Percentiles rank a stretch among this genome's conserved stretches.
phyloP scores from a whole-genome alignment of 495 filamentous ascomycete genomes.

The Hyaloscypha finlandica region DNA sequence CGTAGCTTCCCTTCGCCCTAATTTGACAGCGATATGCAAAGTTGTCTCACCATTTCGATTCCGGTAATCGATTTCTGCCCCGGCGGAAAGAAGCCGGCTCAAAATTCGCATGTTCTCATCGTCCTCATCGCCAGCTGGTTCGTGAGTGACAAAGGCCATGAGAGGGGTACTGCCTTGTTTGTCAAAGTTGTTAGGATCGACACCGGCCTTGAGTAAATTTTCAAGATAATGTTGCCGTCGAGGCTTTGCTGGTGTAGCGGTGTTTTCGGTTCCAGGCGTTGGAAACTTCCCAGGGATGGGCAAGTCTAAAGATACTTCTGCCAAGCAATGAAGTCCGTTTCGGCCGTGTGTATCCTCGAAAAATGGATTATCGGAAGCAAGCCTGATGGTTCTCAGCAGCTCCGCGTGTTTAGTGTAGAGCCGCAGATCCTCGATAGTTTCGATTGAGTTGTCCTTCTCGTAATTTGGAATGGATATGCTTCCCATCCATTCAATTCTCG shows the following conservation, averaged over 20 bases:
- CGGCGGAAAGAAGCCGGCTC: slow-evolving; percentile 35
- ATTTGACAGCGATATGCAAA: slow-evolving; percentile 45
- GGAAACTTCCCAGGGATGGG: slow-evolving; percentile 18
- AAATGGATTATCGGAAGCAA: slow-evolving; percentile 21
- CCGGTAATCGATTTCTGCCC: slow-evolving; percentile 39
- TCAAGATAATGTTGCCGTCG: slow-evolving; percentile 38
- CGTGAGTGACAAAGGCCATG: slow-evolving; percentile 46
- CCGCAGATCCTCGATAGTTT: slow-evolving; percentile 20
- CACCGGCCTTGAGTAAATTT: slow-evolving; percentile 37
- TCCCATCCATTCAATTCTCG: not conserved
- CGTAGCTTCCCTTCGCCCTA: slow-evolving; percentile 45
- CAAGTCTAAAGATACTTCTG: slow-evolving; percentile 37
- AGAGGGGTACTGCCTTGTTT: slow-evolving; percentile 43
- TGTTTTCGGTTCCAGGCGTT: not conserved
- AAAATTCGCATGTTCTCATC: slow-evolving; percentile 35
- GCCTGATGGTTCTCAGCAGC: slow-evolving; percentile 2
- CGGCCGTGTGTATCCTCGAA: slow-evolving; percentile 45
- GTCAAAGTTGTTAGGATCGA: slow-evolving; percentile 48
- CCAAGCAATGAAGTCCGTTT: slow-evolving; percentile 52
- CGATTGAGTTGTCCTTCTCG: slow-evolving; percentile 1
- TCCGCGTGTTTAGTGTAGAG: slow-evolving; percentile 11
- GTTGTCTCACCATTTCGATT: slow-evolving; percentile 50
- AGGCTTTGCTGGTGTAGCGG: not conserved
- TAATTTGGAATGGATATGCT: slow-evolving; percentile 3
- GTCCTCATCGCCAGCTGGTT: slow-evolving; percentile 37